Evolutionary conservation across 78 protist species (phyloP).

Genomic region (slime mould (Dictyostelium discoideum)): DNA sequence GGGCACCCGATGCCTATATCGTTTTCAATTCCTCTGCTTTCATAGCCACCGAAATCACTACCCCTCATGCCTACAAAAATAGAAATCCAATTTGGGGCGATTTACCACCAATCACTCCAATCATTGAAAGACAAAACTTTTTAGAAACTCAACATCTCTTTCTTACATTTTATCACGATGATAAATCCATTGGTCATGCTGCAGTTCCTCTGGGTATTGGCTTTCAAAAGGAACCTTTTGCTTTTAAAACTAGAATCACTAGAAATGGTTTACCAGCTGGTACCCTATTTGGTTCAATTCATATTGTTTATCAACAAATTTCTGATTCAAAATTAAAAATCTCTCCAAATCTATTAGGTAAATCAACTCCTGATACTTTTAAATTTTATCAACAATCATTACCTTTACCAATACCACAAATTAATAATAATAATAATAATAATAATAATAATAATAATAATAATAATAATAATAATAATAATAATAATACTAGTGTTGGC

Average conservation of each 20-base stretch:
- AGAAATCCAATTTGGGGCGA: constrained; percentile 51
- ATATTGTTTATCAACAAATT: neutral
- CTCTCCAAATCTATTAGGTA: neutral
- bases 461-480: neutral
- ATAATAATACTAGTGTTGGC: neutral
- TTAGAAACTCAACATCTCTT: constrained; percentile 59
- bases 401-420: neutral
- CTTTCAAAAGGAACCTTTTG: constrained; percentile 20
- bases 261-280: constrained; percentile 58
- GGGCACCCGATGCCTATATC: constrained; percentile 37
- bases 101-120: constrained; percentile 47
- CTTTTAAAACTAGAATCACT: constrained; percentile 57
- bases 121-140: constrained; percentile 13
- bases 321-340: neutral
- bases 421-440: neutral
- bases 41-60: neutral
- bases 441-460: neutral
- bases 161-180: constrained; percentile 29
- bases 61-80: neutral
- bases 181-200: constrained; percentile 45
- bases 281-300: constrained; percentile 38
- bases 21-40: constrained; percentile 12
- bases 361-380: neutral
- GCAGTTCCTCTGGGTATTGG: constrained; percentile 40
- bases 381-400: neutral